Conservation (phyloP, 805 yeast genomes). For the Dipodascus albidus region DNA sequence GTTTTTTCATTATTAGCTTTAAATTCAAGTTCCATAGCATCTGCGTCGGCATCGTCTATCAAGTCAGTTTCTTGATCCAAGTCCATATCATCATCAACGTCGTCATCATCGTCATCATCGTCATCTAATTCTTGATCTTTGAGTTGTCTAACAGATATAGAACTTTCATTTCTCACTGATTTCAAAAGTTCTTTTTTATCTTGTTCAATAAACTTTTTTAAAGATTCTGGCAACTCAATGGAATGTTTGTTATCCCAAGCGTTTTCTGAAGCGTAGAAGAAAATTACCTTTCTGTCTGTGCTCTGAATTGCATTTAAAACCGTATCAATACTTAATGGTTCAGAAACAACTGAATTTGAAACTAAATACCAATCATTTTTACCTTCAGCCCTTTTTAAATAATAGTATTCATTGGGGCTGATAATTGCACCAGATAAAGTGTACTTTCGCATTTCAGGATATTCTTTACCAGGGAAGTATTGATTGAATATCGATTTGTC, state of each 20-base stretch:
- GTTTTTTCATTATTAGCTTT: background rate
- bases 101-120: constrained; percentile 3
- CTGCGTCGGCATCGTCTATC: constrained; percentile 4
- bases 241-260: background rate
- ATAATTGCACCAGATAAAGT: constrained; percentile 12
- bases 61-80: constrained; percentile 4
- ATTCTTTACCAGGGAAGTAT: constrained; percentile 8
- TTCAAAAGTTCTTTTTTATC: background rate
- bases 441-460: constrained; percentile 12
- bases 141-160: background rate
- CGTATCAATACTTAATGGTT: background rate
- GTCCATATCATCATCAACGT: constrained; percentile 9
- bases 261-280: background rate
- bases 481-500: constrained; percentile 2
- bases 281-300: background rate
- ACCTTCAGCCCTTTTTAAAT: background rate
- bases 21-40: constrained; percentile 2
- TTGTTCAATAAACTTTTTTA: background rate
- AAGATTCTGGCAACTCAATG: background rate
- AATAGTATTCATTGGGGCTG: constrained; percentile 15
- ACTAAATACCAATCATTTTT: background rate
- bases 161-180: background rate
- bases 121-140: background rate
- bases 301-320: background rate
- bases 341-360: background rate